Conservation (phyloP, 2,329 filamentous ascomycete genomes). For the Blastomyces silverae region DNA sequence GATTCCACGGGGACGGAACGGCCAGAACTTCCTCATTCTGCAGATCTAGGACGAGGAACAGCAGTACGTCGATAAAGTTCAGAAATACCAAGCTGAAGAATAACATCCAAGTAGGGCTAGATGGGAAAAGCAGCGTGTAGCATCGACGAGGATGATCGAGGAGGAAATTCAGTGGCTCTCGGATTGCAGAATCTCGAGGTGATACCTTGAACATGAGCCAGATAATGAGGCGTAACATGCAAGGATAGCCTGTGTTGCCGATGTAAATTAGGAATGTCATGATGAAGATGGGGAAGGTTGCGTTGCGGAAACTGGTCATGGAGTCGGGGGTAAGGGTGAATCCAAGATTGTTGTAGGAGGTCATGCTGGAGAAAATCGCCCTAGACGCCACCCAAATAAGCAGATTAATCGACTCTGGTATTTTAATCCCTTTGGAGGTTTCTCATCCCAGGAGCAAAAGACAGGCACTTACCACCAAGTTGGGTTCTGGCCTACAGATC, state of each 20-base stretch:
- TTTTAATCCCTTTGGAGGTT: neutral
- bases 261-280: conserved; percentile 38
- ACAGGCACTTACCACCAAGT: conserved; percentile 44
- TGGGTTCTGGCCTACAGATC: conserved; percentile 36
- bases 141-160: conserved; percentile 57
- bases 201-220: conserved; percentile 49
- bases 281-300: conserved; percentile 35
- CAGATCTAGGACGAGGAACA: conserved; percentile 49
- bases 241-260: conserved; percentile 47
- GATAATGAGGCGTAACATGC: conserved; percentile 49
- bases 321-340: conserved; percentile 51
- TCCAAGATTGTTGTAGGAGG: conserved; percentile 48
- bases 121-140: conserved; percentile 56
- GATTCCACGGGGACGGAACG: conserved; percentile 40
- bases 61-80: conserved; percentile 50
- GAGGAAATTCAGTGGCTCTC: conserved; percentile 47
- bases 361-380: conserved; percentile 47
- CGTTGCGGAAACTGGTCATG: conserved; percentile 45
- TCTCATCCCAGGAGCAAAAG: neutral
- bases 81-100: conserved; percentile 46
- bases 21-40: conserved; percentile 45
- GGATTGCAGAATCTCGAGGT: conserved; percentile 33
- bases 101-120: conserved; percentile 52
- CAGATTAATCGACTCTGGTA: neutral
- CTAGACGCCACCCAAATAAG: conserved; percentile 23